phyloP scores from a whole-genome alignment of 805 yeast species.

The Saturnispora gosingensis region DNA sequence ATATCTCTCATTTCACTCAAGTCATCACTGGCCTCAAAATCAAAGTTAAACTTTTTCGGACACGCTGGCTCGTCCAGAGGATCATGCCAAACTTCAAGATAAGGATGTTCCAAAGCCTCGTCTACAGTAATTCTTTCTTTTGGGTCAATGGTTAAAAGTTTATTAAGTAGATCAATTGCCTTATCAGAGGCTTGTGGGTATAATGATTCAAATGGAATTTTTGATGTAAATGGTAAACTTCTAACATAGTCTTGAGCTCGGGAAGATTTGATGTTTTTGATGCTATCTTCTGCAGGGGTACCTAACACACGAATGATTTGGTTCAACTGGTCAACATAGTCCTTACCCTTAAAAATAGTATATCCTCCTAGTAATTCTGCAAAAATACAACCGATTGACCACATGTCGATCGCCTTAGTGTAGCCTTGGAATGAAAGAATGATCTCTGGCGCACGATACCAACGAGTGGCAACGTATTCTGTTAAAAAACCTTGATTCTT shows the following conservation, averaged over 20 bases:
- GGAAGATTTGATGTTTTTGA: constrained; percentile 65
- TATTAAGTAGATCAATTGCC: constrained; percentile 72
- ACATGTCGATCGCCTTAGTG: constrained; percentile 92
- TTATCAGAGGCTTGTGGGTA: constrained; percentile 83
- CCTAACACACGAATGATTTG: constrained; percentile 82
- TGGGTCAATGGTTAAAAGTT: constrained; percentile 84
- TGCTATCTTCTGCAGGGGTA: constrained; percentile 74
- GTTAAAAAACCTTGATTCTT: constrained; percentile 91
- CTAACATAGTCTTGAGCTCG: constrained; percentile 90
- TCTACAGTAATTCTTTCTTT: constrained; percentile 74
- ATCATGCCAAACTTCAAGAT: constrained; percentile 83
- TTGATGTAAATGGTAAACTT: constrained; percentile 74
- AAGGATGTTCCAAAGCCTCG: constrained; percentile 84
- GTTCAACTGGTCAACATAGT: constrained; percentile 89
- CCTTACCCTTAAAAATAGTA: constrained; percentile 91
- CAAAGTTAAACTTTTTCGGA: constrained; percentile 71
- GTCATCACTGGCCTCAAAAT: constrained; percentile 79
- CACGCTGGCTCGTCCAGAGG: constrained; percentile 87
- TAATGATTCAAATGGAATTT: constrained; percentile 57
- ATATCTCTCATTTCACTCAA: constrained; percentile 63
- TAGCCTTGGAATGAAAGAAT: constrained; percentile 91
- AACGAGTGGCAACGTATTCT: constrained; percentile 95
- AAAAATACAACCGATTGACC: constrained; percentile 96
- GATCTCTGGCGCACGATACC: constrained; percentile 98
- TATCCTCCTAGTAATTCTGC: constrained; percentile 89